Evolutionary conservation across 768 basidiomycete genomes (phyloP), one percentile per base, ranked within the genome.

Genomic region (Amanita jacksonii): DNA sequence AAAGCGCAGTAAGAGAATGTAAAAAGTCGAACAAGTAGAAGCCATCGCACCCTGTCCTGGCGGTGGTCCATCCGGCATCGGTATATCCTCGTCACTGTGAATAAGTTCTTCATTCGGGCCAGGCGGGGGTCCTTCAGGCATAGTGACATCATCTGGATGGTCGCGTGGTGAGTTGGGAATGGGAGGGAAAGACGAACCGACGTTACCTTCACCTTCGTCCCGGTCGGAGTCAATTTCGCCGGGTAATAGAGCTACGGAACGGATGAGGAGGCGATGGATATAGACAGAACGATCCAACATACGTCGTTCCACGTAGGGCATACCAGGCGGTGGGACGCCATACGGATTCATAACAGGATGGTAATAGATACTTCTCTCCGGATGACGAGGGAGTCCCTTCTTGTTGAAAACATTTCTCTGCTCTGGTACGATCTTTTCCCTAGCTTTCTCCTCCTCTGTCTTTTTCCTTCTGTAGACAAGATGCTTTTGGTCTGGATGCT

Each of bases 231-330:
- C 73, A 23, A 73, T 63, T 56, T 87, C 85, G 19, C 74, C 79
- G 8, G 76, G 74, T 23, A 68, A 60, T 2, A 79, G 63, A 23
- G 81, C 84, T 86, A n/a, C 20, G 3, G 32, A 50, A 22, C 25
- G n/a, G 43, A 34, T 49, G 22, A 46, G 18, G 15, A 49, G 7
- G 20, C 16, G 6, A 44, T 30, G 13, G 18, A 34, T 36, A 34
- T 7, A 35, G 35, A 33, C 31, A 10, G 28, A 47, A 39, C 18
- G 8, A 25, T 36, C n/a, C n/a, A 9, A 68, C 85, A 63, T 53
- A 93, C 92, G 75, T 65, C 83, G 64, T 59, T 97, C 89, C 46
- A 76, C 66, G 61, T 96, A 97, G n/a, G 88, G 90, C 91, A 96
- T 89, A 5, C 94, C 94, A 9, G 93, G 94, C 32, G 93, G 93